Evolutionary conservation across 2,329 filamentous ascomycete genomes (phyloP), one percentile per base, ranked within the genome.

Genomic region (Tolypocladium sp.): DNA sequence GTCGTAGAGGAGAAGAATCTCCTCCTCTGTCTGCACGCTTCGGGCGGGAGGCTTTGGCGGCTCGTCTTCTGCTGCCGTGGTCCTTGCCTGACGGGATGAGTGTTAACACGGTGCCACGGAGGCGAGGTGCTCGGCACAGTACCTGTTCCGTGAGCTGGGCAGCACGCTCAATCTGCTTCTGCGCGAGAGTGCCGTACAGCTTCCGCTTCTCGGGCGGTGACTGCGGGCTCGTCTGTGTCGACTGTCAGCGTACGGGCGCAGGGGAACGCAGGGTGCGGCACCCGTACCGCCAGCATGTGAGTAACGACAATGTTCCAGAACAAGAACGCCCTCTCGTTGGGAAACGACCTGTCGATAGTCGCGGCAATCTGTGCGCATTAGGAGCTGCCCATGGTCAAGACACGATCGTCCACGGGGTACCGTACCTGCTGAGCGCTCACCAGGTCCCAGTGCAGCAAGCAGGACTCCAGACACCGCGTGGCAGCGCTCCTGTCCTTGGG

Each of bases 251-350:
- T 8, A 20, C 17, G n/a, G 40, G n/a, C n/a, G n/a, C n/a, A 9
- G 9, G n/a, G 1, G 9, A 46, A 6, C 17, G 22, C 20, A 51
- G 4, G 46, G 20, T 25, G 59, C 13, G 7, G 17, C 15, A 6
- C 33, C 17, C 77, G 65, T 67, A 84, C 81, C 58, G 82, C 78
- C 58, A 84, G 74, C 38, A 84, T 65, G 61, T 81, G 78, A 0
- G 80, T 84, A 20, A 81, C 73, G 25, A 76, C 71, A 62, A 84
- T 83, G 61, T 80, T 83, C 75, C 77, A 82, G 61, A 83, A 84
- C 67, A 82, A 72, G 59, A 77, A 79, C 2, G 71, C 70, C 37
- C 77, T 72, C 27, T 83, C 79, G 35, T 74, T 69, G 2, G 79
- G 71, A 56, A 81, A 79, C 0, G 78, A 77, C 65, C 79, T 78